Conservation (phyloP, 2,329 filamentous ascomycete genomes). For the Orbilia blumenaviensis region DNA sequence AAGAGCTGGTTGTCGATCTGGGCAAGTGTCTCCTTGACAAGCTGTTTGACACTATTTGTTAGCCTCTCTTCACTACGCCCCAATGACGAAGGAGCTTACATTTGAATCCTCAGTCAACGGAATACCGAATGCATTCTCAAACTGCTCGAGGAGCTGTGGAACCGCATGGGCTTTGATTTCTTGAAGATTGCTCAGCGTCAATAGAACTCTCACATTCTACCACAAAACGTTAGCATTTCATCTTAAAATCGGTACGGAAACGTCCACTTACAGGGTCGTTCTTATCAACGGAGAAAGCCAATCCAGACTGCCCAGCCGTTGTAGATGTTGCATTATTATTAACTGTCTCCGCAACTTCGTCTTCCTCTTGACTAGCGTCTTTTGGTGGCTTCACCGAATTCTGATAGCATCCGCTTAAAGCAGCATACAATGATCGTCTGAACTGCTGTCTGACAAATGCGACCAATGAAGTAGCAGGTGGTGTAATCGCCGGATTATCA, state of each 20-base stretch:
- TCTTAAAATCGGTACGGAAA: not conserved
- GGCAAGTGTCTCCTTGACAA: slow-evolving; percentile 85
- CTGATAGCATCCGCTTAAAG: slow-evolving; percentile 93
- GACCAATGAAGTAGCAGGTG: slow-evolving; percentile 84
- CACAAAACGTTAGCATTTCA: slow-evolving; percentile 6
- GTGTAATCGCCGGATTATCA: slow-evolving; percentile 78
- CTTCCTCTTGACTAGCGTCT: slow-evolving; percentile 67
- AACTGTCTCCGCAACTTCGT: slow-evolving; percentile 65
- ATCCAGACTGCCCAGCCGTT: slow-evolving; percentile 35
- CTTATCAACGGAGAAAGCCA: slow-evolving; percentile 52
- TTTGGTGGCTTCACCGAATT: slow-evolving; percentile 82
- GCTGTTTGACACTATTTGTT: slow-evolving; percentile 60
- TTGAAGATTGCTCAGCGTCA: slow-evolving; percentile 92
- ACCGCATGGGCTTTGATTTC: slow-evolving; percentile 82
- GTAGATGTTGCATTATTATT: slow-evolving; percentile 52
- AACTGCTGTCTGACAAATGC: slow-evolving; percentile 93
- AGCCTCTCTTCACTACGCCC: not conserved
- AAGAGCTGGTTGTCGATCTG: slow-evolving; percentile 94
- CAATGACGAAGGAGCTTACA: slow-evolving; percentile 17
- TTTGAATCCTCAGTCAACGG: slow-evolving; percentile 93
- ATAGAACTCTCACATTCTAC: slow-evolving; percentile 87
- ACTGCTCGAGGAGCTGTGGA: slow-evolving; percentile 86
- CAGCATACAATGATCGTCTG: slow-evolving; percentile 91
- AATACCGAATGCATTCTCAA: slow-evolving; percentile 92
- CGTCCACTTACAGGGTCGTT: slow-evolving; percentile 42